These are phyloP conservation scores for Tetracladium marchalianum DNA, from an alignment of 495 filamentous ascomycete species.

Conservation along the genomic window DNA sequence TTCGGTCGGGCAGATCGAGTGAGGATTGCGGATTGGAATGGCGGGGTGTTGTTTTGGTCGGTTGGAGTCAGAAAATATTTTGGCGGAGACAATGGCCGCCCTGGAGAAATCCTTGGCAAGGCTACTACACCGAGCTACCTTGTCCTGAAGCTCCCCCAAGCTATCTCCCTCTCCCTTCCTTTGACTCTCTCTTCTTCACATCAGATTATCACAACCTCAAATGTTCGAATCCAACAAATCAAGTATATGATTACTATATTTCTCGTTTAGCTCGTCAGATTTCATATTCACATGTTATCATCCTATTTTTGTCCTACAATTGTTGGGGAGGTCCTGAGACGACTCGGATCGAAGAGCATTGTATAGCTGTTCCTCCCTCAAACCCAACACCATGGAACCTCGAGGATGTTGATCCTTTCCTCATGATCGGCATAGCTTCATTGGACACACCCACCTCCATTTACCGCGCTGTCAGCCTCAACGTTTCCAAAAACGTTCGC, in stretches of 20 bases:
- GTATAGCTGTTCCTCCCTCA: too few species aligned
- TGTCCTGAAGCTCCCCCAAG: not conserved
- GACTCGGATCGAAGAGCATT: too few species aligned
- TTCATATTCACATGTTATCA: too few species aligned
- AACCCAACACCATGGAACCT: too few species aligned
- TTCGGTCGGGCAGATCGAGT: not conserved
- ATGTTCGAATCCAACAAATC: not conserved
- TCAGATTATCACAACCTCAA: not conserved
- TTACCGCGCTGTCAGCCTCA: constrained; percentile 10
- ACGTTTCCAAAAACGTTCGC: constrained; percentile 2
- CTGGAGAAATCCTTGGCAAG: constrained; percentile 5
- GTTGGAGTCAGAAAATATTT: constrained; percentile 8
- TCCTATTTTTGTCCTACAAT: too few species aligned
- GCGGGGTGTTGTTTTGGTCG: too few species aligned
- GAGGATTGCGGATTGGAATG: not conserved
- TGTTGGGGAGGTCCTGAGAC: too few species aligned
- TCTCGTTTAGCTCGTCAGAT: not conserved
- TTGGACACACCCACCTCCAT: not conserved
- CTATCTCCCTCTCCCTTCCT: too few species aligned
- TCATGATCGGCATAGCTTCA: not conserved
- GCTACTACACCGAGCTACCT: too few species aligned
- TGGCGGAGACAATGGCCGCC: not conserved
- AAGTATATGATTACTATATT: too few species aligned
- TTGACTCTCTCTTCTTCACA: too few species aligned
- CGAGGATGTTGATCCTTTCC: too few species aligned